Evolutionary conservation across 2,329 filamentous ascomycete genomes (phyloP), one percentile per base, ranked within the genome.

Genomic region (Iodosphaeria phyllophila): DNA sequence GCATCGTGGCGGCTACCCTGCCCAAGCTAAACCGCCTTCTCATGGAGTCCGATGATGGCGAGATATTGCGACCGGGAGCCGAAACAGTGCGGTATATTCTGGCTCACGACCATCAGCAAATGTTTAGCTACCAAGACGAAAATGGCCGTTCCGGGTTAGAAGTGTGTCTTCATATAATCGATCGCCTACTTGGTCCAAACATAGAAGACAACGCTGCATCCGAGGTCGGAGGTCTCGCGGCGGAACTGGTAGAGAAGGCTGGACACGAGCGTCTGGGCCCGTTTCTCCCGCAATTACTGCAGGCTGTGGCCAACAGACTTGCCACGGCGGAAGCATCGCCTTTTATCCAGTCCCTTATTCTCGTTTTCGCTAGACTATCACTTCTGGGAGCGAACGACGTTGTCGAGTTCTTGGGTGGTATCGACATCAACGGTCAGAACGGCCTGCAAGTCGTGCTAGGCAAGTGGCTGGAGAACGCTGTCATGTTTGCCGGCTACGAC

Each of bases 401-500:
- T 2, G 75, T 95, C 9, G 74, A 89, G 28, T 98, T 98, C 54
- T 60, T 98, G 16, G 75, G 75, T 31, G 74, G 82, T 41, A 74
- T 92, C 32, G 66, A 82, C 37, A 77, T 95, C 35, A 68, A 70
- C 23, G 74, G 73, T 11, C 62, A 77, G 42, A 91, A 64, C 40
- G 89, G 84, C n/a, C 56, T 98, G 6, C 70, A 84, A 34, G 73
- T 93, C 13, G 89, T 98, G 4, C 56, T 95, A 35, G 65, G 73
- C 50, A 93, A 95, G 52, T 98, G 89, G 89, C 60, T 98, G 1
- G 89, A 95, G 54, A 92, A 95, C 50, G 92, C 83, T 4, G 68
- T 92, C 48, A 92, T 77, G 48, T 98, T 98, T 51, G 83, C 83
- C n/a, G 89, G 89, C 8, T 98, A 93, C 39, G 84, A 95, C 40